These are phyloP conservation scores for Oryza punctata DNA, from an alignment of 176 grass and related monocot species.

Conservation along the genomic window DNA sequence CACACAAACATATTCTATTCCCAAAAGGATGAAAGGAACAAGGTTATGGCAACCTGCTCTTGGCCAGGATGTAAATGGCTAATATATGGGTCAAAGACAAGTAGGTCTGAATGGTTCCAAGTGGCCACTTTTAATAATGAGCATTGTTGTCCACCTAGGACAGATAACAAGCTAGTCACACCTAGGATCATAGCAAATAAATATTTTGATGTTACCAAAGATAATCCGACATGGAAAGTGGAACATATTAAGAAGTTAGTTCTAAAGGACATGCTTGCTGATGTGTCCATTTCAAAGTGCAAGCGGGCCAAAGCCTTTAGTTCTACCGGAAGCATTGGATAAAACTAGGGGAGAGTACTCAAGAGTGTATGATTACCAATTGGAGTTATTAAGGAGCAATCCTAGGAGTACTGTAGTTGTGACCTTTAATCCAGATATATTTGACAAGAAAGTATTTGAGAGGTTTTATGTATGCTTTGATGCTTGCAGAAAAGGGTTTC, in stretches of 20 bases:
- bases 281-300: neutral
- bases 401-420: neutral
- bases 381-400: neutral
- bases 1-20: neutral
- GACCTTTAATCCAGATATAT: neutral
- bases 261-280: neutral
- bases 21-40: neutral
- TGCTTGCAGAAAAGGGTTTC: neutral
- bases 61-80: neutral
- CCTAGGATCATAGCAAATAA: neutral
- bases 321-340: neutral
- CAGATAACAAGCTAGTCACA: neutral
- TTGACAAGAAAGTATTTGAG: neutral
- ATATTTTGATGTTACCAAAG: neutral
- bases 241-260: neutral
- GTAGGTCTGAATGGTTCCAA: neutral
- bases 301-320: neutral
- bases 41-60: neutral
- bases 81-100: neutral
- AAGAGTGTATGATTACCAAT: neutral
- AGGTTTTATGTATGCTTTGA: conserved; percentile 6
- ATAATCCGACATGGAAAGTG: neutral
- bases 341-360: neutral
- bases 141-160: neutral
- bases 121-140: neutral